Evolutionary conservation across 805 yeast genomes (phyloP).

Genomic region (Lipomyces spencermartinsiae): DNA sequence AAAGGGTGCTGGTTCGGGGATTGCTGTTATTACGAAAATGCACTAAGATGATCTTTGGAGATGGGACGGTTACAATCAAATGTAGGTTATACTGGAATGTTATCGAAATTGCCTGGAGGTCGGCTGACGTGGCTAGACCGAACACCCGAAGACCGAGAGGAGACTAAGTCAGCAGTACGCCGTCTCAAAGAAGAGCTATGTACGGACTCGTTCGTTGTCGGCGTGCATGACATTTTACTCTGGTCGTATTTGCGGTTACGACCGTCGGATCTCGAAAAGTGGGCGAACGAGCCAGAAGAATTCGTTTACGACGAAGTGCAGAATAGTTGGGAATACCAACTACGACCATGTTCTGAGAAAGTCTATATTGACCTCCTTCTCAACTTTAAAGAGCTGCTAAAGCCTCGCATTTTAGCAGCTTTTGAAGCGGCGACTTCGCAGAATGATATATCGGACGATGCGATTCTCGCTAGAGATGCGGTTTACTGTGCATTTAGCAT

Average conservation of each 20-base stretch:
- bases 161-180: constrained; percentile 62
- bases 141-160: constrained; percentile 68
- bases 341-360: constrained; percentile 86
- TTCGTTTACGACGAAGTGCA: constrained; percentile 85
- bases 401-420: constrained; percentile 46
- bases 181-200: constrained; percentile 62
- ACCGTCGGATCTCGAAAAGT: constrained; percentile 77
- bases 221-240: constrained; percentile 70
- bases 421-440: constrained; percentile 17
- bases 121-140: constrained; percentile 47
- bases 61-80: constrained; percentile 63
- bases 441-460: constrained; percentile 44
- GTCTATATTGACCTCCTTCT: constrained; percentile 76
- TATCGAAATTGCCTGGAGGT: neutral
- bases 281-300: constrained; percentile 90
- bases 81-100: constrained; percentile 11
- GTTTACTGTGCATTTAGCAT: constrained; percentile 83
- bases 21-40: constrained; percentile 69
- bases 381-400: constrained; percentile 63
- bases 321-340: constrained; percentile 79
- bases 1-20: constrained; percentile 63
- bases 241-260: constrained; percentile 74
- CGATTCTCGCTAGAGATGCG: constrained; percentile 75
- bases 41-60: constrained; percentile 65
- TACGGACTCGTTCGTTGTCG: constrained; percentile 60